Conservation (phyloP, 2,329 filamentous ascomycete species). For the Clonostachys solani region DNA sequence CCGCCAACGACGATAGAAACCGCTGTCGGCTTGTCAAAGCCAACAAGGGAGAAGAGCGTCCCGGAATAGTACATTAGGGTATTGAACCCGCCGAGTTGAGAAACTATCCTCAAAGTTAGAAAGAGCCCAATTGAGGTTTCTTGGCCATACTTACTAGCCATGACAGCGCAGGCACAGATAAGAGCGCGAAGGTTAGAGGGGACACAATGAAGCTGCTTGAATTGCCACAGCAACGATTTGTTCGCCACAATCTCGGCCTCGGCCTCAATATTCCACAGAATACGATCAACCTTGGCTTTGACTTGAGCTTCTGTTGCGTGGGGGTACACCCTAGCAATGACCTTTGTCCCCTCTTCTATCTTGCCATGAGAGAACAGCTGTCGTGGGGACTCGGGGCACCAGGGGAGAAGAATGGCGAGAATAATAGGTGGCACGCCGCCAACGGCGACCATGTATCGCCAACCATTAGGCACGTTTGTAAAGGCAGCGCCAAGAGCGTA, state of each 20-base stretch:
- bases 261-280: constrained; percentile 24
- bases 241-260: constrained; percentile 24
- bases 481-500: constrained; percentile 35
- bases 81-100: constrained; percentile 8
- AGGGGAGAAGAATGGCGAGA: constrained; percentile 32
- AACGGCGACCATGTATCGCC: constrained; percentile 43
- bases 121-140: constrained; percentile 25
- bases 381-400: constrained; percentile 43
- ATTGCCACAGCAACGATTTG: constrained; percentile 5
- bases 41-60: constrained; percentile 26
- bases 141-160: constrained; percentile 24
- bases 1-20: constrained; percentile 37
- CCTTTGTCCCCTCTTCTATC: constrained; percentile 27
- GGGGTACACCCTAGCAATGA: constrained; percentile 33
- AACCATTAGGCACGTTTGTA: constrained; percentile 33
- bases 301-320: constrained; percentile 34
- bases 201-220: constrained; percentile 21
- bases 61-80: constrained; percentile 7
- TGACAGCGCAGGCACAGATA: constrained; percentile 22
- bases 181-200: constrained; percentile 32
- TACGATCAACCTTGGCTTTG: constrained; percentile 34
- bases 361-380: constrained; percentile 38
- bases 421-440: constrained; percentile 41
- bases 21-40: constrained; percentile 41
- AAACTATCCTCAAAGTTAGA: constrained; percentile 19